phyloP scores from a whole-genome alignment of 1,139 yeast genomes.

The Taphrina sp. region DNA sequence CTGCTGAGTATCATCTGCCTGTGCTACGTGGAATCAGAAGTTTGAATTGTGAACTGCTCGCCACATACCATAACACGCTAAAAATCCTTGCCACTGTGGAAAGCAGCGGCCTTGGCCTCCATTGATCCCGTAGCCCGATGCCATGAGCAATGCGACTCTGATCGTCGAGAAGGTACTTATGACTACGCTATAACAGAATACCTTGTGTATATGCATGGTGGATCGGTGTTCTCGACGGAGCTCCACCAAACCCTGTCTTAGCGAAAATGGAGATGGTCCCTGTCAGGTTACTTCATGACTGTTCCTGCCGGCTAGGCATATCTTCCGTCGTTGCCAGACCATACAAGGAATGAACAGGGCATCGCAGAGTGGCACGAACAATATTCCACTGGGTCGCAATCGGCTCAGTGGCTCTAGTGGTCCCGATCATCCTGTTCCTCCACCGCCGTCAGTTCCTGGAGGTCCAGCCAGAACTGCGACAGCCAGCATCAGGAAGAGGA shows the following conservation, averaged over 20 bases:
- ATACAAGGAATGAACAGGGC: too few species aligned
- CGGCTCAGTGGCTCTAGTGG: slow-evolving; percentile 35
- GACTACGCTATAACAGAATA: too few species aligned
- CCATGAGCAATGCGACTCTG: slow-evolving; percentile 37
- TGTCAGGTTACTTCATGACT: too few species aligned
- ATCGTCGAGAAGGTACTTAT: too few species aligned
- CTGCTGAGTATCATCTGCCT: slow-evolving; percentile 41
- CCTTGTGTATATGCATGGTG: too few species aligned
- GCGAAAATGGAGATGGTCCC: too few species aligned
- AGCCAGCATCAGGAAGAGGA: slow-evolving; percentile 27
- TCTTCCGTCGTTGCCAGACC: too few species aligned
- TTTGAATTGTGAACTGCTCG: not conserved
- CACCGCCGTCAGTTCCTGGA: slow-evolving; percentile 37
- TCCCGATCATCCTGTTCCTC: slow-evolving; percentile 36
- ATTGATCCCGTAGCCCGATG: slow-evolving; percentile 47
- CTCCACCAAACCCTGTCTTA: too few species aligned
- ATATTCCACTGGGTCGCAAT: slow-evolving; percentile 42
- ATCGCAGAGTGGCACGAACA: slow-evolving; percentile 41
- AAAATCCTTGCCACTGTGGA: slow-evolving; percentile 41
- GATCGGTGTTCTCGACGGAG: too few species aligned
- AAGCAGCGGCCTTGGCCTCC: slow-evolving; percentile 55
- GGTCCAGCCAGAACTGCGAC: slow-evolving; percentile 21
- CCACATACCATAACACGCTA: slow-evolving; percentile 10
- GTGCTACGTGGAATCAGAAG: slow-evolving; percentile 8
- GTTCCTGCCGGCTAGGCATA: too few species aligned